These are phyloP conservation scores for Phycomyces blakesleeanus DNA, from an alignment of 192 early-diverging fungal genomes.

Conservation along the genomic window DNA sequence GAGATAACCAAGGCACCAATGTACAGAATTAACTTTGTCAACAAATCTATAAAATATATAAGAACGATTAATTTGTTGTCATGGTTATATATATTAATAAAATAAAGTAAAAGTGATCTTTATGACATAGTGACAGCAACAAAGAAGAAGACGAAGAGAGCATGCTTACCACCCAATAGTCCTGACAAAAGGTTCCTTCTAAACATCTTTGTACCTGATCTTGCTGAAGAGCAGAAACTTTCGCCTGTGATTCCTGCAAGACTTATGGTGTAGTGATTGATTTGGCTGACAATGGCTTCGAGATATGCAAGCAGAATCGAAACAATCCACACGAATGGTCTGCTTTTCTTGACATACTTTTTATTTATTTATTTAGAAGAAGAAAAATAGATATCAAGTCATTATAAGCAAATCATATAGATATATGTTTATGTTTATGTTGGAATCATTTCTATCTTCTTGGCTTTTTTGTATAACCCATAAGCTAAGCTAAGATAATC, in stretches of 20 bases:
- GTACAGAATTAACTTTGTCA: slow-evolving; percentile 54
- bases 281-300: slow-evolving; percentile 42
- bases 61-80: too few species aligned
- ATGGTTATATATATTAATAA: too few species aligned
- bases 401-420: too few species aligned
- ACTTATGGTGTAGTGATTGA: slow-evolving; percentile 68
- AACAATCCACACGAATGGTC: slow-evolving; percentile 41
- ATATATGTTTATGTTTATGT: too few species aligned
- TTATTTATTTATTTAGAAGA: not conserved
- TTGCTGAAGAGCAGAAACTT: slow-evolving; percentile 53
- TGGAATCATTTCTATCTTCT: too few species aligned
- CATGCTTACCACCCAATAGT: slow-evolving; percentile 44
- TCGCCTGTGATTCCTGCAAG: slow-evolving; percentile 68
- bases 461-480: too few species aligned
- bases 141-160: too few species aligned
- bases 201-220: slow-evolving; percentile 64
- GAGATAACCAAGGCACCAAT: slow-evolving; percentile 57
- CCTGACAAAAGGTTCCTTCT: slow-evolving; percentile 71
- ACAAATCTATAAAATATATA: slow-evolving; percentile 39
- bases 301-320: slow-evolving; percentile 30
- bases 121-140: too few species aligned
- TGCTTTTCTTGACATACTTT: slow-evolving; percentile 27
- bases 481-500: not conserved
- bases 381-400: too few species aligned
- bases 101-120: too few species aligned